These are phyloP conservation scores for Apiotrichum mycotoxinovorans DNA, from an alignment of 1,284 basidiomycete genomes.

Conservation along the genomic window DNA sequence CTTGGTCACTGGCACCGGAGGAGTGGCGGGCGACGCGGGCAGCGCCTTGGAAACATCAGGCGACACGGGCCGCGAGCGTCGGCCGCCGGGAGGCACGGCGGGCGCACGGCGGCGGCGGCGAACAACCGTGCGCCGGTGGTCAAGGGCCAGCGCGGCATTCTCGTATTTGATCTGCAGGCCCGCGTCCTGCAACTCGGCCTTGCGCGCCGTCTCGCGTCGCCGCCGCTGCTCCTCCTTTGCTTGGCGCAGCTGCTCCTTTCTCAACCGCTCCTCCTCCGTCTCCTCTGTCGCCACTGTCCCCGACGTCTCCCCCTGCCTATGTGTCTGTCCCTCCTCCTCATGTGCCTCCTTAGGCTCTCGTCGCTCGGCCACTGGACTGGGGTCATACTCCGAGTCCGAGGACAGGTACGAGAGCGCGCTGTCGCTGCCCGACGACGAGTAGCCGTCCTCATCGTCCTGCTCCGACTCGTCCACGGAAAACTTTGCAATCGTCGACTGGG, in stretches of 20 bases:
- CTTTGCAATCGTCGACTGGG: not conserved
- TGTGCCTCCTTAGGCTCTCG: slow-evolving; percentile 45
- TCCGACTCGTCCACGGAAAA: slow-evolving; percentile 20
- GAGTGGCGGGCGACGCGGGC: no score
- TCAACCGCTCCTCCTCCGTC: not conserved
- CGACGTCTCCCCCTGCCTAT: slow-evolving; percentile 48
- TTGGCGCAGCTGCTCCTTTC: not conserved
- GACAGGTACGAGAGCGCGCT: slow-evolving; percentile 42
- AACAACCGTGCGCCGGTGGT: not conserved
- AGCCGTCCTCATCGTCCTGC: slow-evolving; percentile 35
- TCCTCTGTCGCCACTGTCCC: not conserved
- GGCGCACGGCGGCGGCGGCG: slow-evolving; percentile 11
- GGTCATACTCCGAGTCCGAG: slow-evolving; percentile 24
- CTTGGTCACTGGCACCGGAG: not conserved
- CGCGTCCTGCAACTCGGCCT: slow-evolving; percentile 71
- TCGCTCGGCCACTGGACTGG: slow-evolving; percentile 29
- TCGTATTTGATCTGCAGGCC: slow-evolving; percentile 65
- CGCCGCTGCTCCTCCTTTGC: slow-evolving; percentile 57
- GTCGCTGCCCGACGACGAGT: slow-evolving; percentile 34
- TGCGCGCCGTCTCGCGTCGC: slow-evolving; percentile 51
- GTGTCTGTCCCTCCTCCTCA: slow-evolving; percentile 51
- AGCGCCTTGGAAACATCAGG: not conserved
- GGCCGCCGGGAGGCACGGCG: not conserved
- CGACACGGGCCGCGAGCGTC: not conserved
- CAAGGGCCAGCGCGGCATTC: slow-evolving; percentile 29